A percentile compares a stretch with the other conserved stretches of the same genome.
These are phyloP conservation scores for Phytopythium helicoides DNA, from an alignment of 352 stramenopile species.

Conservation along the genomic window DNA sequence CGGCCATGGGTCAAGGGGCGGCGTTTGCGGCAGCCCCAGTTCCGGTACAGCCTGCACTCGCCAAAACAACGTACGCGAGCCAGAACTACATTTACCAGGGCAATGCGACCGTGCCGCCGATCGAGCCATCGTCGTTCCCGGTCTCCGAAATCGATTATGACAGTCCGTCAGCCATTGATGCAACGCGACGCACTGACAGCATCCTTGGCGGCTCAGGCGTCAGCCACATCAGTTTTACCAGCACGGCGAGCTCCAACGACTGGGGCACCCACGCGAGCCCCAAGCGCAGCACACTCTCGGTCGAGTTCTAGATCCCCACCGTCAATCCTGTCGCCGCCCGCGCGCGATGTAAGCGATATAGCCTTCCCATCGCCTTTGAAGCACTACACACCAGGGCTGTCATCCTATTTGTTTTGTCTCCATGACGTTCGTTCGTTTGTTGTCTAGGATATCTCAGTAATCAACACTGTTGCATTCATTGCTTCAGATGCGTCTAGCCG, in stretches of 20 bases:
- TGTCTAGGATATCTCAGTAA: neutral
- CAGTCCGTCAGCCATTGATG: constrained; percentile 48
- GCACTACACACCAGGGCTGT: neutral
- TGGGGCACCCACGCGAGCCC: neutral
- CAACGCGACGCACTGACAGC: constrained; percentile 33
- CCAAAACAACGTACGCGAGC: constrained; percentile 10
- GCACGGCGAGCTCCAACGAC: constrained; percentile 2
- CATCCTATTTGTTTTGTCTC: neutral
- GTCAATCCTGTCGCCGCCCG: constrained; percentile 1
- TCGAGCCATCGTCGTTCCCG: constrained; percentile 4
- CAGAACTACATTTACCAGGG: constrained; percentile 11
- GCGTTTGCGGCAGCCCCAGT: constrained; percentile 13
- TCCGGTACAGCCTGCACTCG: constrained; percentile 12
- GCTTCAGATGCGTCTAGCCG: neutral
- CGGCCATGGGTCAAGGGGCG: neutral
- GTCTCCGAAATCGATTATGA: constrained; percentile 28
- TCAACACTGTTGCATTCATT: neutral
- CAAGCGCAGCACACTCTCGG: constrained; percentile 6
- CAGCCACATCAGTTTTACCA: constrained; percentile 5
- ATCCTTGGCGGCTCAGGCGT: constrained; percentile 27
- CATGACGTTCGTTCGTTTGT: neutral
- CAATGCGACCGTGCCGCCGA: constrained; percentile 7
- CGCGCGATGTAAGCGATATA: constrained; percentile 6
- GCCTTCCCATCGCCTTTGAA: neutral
- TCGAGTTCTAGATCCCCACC: constrained; percentile 1